Evolutionary conservation across 345 rosid species (phyloP).

Genomic region (Psidium guajava): DNA sequence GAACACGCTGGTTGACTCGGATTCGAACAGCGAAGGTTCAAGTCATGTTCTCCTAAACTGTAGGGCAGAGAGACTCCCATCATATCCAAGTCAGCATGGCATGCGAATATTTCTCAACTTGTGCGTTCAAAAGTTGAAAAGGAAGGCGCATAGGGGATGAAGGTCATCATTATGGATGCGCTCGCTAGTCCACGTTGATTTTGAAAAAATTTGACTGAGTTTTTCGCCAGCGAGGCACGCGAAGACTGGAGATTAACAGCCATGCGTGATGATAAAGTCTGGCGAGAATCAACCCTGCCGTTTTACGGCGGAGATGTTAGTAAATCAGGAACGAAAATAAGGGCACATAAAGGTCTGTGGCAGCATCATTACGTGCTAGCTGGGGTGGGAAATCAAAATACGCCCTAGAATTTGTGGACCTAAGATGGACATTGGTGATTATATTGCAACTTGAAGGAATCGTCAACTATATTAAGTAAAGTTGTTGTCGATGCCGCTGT

Average conservation of each 20-base stretch:
- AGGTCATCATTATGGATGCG: not conserved
- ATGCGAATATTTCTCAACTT: not conserved
- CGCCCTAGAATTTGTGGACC: fast-evolving
- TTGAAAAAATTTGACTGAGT: not conserved
- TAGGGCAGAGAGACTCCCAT: not conserved
- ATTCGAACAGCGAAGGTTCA: not conserved
- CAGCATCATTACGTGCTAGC: not conserved
- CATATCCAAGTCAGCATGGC: not conserved
- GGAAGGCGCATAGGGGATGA: not conserved
- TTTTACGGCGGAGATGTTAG: not conserved
- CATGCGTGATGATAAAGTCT: not conserved
- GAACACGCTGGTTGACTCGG: not conserved
- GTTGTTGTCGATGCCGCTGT: not conserved
- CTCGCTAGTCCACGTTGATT: not conserved
- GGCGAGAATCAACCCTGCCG: not conserved
- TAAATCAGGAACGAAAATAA: not conserved
- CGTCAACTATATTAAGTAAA: not conserved
- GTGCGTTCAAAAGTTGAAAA: not conserved
- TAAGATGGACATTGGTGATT: not conserved
- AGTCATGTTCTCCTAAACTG: not conserved
- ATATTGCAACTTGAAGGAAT: not conserved
- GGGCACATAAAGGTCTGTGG: not conserved
- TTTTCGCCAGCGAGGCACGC: not conserved
- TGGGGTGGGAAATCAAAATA: not conserved
- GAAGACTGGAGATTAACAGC: not conserved